Conservation (phyloP, 2,329 filamentous ascomycete genomes). For the Chaetomium strumarium region DNA sequence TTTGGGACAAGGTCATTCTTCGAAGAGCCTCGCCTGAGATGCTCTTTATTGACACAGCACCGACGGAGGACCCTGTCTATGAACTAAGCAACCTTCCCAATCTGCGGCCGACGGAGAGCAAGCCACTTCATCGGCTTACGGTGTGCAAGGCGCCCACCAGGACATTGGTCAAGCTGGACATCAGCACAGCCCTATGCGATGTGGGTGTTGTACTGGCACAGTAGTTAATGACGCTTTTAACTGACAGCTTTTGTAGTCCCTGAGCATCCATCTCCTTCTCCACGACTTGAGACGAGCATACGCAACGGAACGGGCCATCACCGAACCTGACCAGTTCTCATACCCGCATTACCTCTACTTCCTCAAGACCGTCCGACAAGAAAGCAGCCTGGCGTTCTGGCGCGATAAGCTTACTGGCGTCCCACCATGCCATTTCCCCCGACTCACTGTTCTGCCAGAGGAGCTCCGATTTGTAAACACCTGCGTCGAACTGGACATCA, state of each 20-base stretch:
- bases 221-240: background rate
- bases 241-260: slow-evolving; percentile 22
- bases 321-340: slow-evolving; percentile 29
- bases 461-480: slow-evolving; percentile 31
- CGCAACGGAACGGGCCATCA: slow-evolving; percentile 33
- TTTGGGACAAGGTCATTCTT: slow-evolving; percentile 47
- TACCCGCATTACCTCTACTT: slow-evolving; percentile 37
- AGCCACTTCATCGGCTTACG: slow-evolving; percentile 45
- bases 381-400: slow-evolving; percentile 42
- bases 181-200: slow-evolving; percentile 47
- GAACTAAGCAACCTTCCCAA: slow-evolving; percentile 39
- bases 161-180: slow-evolving; percentile 45
- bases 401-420: slow-evolving; percentile 34
- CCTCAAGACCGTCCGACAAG: slow-evolving; percentile 30
- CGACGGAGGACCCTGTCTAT: slow-evolving; percentile 34
- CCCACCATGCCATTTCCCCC: slow-evolving; percentile 43
- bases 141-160: slow-evolving; percentile 41
- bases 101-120: slow-evolving; percentile 31
- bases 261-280: slow-evolving; percentile 42
- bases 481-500: slow-evolving; percentile 37
- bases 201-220: slow-evolving; percentile 20
- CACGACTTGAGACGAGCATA: slow-evolving; percentile 43
- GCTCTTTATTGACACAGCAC: slow-evolving; percentile 45
- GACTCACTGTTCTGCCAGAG: slow-evolving; percentile 27
- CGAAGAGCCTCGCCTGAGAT: slow-evolving; percentile 44